These are phyloP conservation scores for Phoma herbarum DNA, from an alignment of 2,329 filamentous ascomycete genomes.

Conservation along the genomic window DNA sequence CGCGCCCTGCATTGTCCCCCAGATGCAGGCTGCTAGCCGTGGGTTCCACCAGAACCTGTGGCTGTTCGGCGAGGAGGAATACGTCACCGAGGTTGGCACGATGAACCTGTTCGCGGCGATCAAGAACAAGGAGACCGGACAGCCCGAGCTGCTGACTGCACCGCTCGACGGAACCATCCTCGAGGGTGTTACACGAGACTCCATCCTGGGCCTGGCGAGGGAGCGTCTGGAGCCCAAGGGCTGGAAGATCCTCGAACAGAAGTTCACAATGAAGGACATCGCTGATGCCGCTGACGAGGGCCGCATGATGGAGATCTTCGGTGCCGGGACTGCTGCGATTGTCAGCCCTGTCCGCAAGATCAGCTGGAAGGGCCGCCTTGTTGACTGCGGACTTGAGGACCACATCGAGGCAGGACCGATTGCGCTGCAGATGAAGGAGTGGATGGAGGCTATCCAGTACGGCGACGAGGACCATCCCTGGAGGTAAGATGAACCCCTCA, in stretches of 20 bases:
- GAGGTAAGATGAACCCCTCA: conserved; percentile 67
- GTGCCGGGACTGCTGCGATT: conserved; percentile 90
- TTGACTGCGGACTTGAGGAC: conserved; percentile 83
- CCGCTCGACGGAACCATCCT: conserved; percentile 96
- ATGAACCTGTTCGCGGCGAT: conserved; percentile 98
- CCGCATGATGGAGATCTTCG: conserved; percentile 90
- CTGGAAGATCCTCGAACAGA: conserved; percentile 88
- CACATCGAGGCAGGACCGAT: conserved; percentile 88
- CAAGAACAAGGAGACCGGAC: conserved; percentile 83
- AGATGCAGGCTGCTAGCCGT: conserved; percentile 86
- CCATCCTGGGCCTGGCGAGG: conserved; percentile 82
- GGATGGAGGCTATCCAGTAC: conserved; percentile 96
- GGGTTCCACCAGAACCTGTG: conserved; percentile 99
- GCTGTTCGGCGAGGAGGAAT: conserved; percentile 96
- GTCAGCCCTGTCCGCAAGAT: conserved; percentile 91
- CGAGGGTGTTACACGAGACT: conserved; percentile 93
- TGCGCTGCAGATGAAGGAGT: conserved; percentile 87
- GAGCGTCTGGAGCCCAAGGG: conserved; percentile 85
- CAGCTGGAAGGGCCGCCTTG: conserved; percentile 81
- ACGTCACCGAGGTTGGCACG: conserved; percentile 94
- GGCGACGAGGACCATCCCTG: conserved; percentile 86
- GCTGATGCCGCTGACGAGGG: conserved; percentile 83
- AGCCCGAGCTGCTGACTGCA: conserved; percentile 93
- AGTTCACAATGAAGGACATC: conserved; percentile 90
- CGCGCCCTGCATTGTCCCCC: conserved; percentile 97